Evolutionary conservation across 306 rosid genomes (phyloP).

Genomic region (Prosopis cineraria): DNA sequence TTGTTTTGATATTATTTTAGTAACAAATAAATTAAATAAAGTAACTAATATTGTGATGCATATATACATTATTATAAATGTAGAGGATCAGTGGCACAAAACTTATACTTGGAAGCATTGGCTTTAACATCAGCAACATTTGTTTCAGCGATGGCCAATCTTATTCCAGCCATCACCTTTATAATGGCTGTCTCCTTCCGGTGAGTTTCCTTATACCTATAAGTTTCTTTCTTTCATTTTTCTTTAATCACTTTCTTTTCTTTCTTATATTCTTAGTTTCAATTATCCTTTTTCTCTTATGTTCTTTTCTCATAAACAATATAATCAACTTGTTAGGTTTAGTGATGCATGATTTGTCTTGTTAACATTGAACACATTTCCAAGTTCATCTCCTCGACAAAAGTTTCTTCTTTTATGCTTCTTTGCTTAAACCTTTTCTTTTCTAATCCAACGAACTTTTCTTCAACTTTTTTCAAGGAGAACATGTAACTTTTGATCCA

Average conservation of each 20-base stretch:
- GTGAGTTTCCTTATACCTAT: conserved; percentile 18
- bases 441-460: not conserved
- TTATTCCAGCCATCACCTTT: conserved; percentile 70
- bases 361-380: not conserved
- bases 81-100: conserved; percentile 71
- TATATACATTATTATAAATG: not conserved
- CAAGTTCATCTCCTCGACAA: not conserved
- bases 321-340: no score
- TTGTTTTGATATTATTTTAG: no score
- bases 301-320: not conserved
- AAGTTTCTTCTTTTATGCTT: not conserved
- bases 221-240: not conserved
- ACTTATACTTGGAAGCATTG: conserved; percentile 56
- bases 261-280: not conserved
- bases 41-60: not conserved
- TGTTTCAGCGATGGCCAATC: conserved; percentile 65
- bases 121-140: conserved; percentile 67
- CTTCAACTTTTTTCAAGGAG: no score
- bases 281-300: not conserved
- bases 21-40: no score
- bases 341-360: no score
- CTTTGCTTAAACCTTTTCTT: not conserved
- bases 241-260: not conserved
- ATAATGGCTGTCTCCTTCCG: conserved; percentile 57
- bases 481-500: no score